Evolutionary conservation across 768 basidiomycete genomes (phyloP).

Genomic region (Lyophyllum atratum): DNA sequence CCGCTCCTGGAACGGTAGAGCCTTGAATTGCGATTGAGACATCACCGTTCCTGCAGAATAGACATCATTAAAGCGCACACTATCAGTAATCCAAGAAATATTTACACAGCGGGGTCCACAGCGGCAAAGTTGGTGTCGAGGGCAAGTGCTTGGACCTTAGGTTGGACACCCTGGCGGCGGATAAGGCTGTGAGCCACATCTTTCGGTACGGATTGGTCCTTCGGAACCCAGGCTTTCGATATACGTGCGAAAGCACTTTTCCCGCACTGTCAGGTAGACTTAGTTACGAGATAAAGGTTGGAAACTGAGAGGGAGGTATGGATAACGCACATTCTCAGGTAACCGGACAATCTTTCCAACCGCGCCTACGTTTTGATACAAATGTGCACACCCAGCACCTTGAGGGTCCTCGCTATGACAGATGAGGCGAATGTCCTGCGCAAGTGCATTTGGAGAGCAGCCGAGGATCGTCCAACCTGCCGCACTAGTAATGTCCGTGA

Average conservation of each 20-base stretch:
- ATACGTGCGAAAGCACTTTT: slow-evolving; percentile 40
- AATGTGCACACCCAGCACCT: slow-evolving; percentile 35
- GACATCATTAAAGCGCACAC: not conserved
- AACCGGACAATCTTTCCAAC: slow-evolving; percentile 53
- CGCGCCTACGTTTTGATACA: slow-evolving; percentile 36
- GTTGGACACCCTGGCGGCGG: slow-evolving; percentile 32
- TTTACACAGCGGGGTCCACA: slow-evolving; percentile 25
- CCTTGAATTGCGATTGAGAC: slow-evolving; percentile 34
- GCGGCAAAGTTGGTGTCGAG: slow-evolving; percentile 41
- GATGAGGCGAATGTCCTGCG: slow-evolving; percentile 50
- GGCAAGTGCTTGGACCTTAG: slow-evolving; percentile 37
- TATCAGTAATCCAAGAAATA: not conserved
- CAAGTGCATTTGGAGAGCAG: slow-evolving; percentile 37
- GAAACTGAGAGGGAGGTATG: not conserved
- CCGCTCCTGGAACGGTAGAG: slow-evolving; percentile 29
- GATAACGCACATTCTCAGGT: slow-evolving; percentile 45
- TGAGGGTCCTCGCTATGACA: slow-evolving; percentile 32
- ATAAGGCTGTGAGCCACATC: slow-evolving; percentile 25
- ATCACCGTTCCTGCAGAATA: slow-evolving; percentile 13
- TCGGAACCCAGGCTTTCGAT: slow-evolving; percentile 38
- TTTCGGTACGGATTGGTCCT: slow-evolving; percentile 43
- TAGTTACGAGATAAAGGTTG: not conserved
- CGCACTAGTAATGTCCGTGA: slow-evolving; percentile 43
- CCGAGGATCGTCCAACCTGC: slow-evolving; percentile 54
- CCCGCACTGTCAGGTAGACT: slow-evolving; percentile 32